Percentiles rank a stretch among this genome's conserved stretches.
Conservation (phyloP, 306 rosid species). For the Glycine soja region DNA sequence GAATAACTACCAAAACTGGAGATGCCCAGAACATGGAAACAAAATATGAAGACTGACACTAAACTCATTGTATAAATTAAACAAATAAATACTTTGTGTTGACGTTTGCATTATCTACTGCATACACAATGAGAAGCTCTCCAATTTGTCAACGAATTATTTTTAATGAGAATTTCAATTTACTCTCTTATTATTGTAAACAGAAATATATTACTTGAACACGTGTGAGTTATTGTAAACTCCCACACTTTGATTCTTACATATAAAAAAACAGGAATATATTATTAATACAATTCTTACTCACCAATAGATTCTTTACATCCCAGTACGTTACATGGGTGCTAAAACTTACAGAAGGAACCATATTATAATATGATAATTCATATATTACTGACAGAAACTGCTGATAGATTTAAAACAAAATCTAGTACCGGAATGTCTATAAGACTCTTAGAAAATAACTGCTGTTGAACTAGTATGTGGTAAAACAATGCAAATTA, state of each 20-base stretch:
- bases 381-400: background rate
- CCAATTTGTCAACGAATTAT: too few relatives aligned
- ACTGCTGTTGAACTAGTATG: background rate
- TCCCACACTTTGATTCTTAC: too few relatives aligned
- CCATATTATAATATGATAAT: background rate
- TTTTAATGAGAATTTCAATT: too few relatives aligned
- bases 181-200: too few relatives aligned
- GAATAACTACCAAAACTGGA: constrained; percentile 18
- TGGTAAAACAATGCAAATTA: constrained; percentile 6
- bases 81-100: background rate
- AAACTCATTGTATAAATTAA: background rate
- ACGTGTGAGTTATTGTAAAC: too few relatives aligned
- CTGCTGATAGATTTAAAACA: constrained; percentile 2
- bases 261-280: too few relatives aligned
- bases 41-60: background rate
- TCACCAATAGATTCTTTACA: too few relatives aligned
- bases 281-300: too few relatives aligned
- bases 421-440: constrained; percentile 15
- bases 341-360: background rate
- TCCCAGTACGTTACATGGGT: too few relatives aligned
- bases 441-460: background rate
- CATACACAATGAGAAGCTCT: too few relatives aligned
- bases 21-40: constrained; percentile 13
- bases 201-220: too few relatives aligned
- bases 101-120: too few relatives aligned